Conservation (phyloP, 2,329 filamentous ascomycete species). For the Leptodontidium sp. region DNA sequence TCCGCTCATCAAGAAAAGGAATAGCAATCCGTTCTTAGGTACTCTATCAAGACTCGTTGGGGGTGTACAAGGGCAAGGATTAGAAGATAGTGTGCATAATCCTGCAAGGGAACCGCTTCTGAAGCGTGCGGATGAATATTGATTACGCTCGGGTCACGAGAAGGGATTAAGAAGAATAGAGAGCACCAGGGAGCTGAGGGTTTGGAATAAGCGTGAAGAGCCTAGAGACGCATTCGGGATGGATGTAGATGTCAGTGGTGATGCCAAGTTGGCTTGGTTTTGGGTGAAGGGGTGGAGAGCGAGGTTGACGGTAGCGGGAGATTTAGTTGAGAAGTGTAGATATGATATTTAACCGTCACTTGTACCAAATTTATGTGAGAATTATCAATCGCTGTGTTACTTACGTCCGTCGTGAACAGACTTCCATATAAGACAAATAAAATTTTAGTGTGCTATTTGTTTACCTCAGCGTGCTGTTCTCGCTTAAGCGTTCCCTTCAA, state of each 20-base stretch:
- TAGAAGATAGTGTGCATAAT: slow-evolving; percentile 35
- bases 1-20: neutral
- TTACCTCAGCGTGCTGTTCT: neutral
- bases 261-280: slow-evolving; percentile 32
- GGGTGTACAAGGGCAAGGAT: slow-evolving; percentile 25
- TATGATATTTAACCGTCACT: slow-evolving; percentile 1
- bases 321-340: slow-evolving; percentile 37
- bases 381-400: too few species aligned
- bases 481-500: too few species aligned
- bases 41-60: slow-evolving; percentile 25
- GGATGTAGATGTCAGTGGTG: neutral
- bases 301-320: slow-evolving; percentile 32
- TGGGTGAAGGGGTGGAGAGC: slow-evolving; percentile 39
- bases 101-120: slow-evolving; percentile 25
- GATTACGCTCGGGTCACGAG: slow-evolving; percentile 20
- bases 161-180: neutral
- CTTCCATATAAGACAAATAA: too few species aligned
- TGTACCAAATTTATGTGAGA: neutral
- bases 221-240: neutral
- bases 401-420: too few species aligned
- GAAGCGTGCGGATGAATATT: slow-evolving; percentile 18
- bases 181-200: slow-evolving; percentile 9
- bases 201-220: neutral
- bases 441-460: neutral
- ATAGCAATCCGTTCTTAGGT: slow-evolving; percentile 31